phyloP scores from a whole-genome alignment of 768 basidiomycete species.

The Termitomyces sp. region DNA sequence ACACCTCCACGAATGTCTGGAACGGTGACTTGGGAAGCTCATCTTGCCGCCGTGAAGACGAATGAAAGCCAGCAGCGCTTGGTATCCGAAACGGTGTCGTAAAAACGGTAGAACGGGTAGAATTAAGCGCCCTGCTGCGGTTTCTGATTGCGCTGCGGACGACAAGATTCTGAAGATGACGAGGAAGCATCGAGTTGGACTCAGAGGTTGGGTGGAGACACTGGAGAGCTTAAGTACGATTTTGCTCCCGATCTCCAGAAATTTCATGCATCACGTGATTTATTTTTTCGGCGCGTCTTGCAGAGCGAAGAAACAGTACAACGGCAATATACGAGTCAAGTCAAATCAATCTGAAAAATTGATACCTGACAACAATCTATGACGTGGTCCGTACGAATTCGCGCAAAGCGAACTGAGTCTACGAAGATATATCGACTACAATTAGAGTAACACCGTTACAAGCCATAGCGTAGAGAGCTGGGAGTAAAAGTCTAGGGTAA shows the following conservation, averaged over 20 bases:
- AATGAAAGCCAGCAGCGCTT: conserved; percentile 47
- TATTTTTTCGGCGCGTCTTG: not conserved
- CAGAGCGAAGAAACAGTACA: too few relatives aligned
- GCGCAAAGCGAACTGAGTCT: not conserved
- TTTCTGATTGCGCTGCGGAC: conserved; percentile 30
- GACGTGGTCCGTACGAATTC: too few relatives aligned
- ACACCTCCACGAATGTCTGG: conserved; percentile 92
- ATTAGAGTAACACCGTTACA: not conserved
- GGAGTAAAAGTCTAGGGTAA: not conserved
- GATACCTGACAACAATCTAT: too few relatives aligned
- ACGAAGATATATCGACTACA: not conserved
- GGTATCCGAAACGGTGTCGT: conserved; percentile 41
- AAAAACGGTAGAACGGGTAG: conserved; percentile 19
- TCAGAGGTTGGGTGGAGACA: not conserved
- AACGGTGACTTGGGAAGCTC: conserved; percentile 90
- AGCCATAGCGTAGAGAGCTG: not conserved
- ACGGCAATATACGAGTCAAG: too few relatives aligned
- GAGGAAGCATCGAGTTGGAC: conserved; percentile 34
- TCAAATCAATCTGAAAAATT: too few relatives aligned
- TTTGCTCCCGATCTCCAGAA: conserved; percentile 7
- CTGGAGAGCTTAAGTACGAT: too few relatives aligned
- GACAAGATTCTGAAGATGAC: conserved; percentile 38
- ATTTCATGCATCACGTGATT: conserved; percentile 17
- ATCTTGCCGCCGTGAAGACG: conserved; percentile 56
- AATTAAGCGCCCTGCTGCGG: conserved; percentile 19